These are phyloP conservation scores for Plasmodium cynomolgi DNA, from an alignment of 169 alveolate species.

Conservation along the genomic window DNA sequence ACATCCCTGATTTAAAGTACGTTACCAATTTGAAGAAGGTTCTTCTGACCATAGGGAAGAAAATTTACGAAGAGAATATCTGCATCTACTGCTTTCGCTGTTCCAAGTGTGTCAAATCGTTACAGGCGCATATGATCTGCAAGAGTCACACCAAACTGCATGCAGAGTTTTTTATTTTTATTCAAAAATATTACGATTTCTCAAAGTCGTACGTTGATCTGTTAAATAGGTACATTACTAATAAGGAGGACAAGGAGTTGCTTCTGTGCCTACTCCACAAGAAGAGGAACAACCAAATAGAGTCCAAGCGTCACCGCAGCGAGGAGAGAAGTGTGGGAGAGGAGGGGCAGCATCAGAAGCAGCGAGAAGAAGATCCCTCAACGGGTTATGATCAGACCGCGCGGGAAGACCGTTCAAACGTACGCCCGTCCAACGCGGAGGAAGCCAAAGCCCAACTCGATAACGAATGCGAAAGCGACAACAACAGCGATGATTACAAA, in stretches of 20 bases:
- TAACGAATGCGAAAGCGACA: conserved; percentile 10
- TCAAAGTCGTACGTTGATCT: conserved; percentile 71
- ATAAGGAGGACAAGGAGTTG: conserved; percentile 62
- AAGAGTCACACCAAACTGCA: conserved; percentile 74
- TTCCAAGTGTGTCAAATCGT: conserved; percentile 55
- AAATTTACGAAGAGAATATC: conserved; percentile 80
- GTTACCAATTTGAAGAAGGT: conserved; percentile 61
- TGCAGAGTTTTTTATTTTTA: conserved; percentile 37
- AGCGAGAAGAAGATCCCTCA: neutral
- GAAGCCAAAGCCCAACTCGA: neutral
- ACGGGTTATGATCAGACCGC: neutral
- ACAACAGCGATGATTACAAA: conserved; percentile 41
- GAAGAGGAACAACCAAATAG: conserved; percentile 1
- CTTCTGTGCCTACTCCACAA: conserved; percentile 38
- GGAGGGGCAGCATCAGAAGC: no score
- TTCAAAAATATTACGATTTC: conserved; percentile 75
- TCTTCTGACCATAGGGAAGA: conserved; percentile 76
- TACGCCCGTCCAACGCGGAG: neutral
- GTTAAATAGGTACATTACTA: conserved; percentile 60
- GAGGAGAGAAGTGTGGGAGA: neutral
- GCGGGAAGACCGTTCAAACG: neutral
- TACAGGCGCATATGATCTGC: conserved; percentile 71
- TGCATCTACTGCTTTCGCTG: conserved; percentile 76
- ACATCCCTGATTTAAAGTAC: conserved; percentile 66
- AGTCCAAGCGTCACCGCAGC: neutral